phyloP scores from a whole-genome alignment of 2,329 filamentous ascomycete genomes.

The Elsinoe fawcettii region DNA sequence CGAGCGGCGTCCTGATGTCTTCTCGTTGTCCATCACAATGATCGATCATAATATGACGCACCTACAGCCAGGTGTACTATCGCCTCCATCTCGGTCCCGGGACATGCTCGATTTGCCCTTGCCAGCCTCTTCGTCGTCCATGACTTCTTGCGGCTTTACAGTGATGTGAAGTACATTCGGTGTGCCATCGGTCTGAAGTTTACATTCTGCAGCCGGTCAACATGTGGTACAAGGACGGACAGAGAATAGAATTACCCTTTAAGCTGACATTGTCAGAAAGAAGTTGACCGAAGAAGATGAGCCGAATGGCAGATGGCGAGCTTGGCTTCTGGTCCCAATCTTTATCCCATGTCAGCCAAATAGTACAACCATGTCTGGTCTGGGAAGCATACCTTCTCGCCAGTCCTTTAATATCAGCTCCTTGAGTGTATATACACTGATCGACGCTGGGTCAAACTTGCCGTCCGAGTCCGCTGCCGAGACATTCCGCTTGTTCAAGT shows the following conservation, averaged over 20 bases:
- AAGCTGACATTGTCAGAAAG: constrained; percentile 80
- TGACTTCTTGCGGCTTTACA: constrained; percentile 72
- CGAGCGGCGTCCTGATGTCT: not conserved
- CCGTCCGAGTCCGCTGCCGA: constrained; percentile 60
- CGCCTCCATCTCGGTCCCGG: constrained; percentile 45
- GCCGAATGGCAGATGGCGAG: constrained; percentile 77
- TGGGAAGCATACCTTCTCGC: constrained; percentile 54
- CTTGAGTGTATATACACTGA: constrained; percentile 90
- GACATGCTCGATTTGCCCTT: constrained; percentile 49
- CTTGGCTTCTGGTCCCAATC: constrained; percentile 83
- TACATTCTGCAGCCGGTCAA: constrained; percentile 54
- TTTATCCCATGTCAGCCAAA: constrained; percentile 21
- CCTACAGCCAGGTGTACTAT: constrained; percentile 53
- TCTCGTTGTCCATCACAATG: not conserved
- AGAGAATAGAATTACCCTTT: constrained; percentile 54
- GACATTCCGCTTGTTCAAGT: constrained; percentile 73
- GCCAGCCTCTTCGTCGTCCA: constrained; percentile 73
- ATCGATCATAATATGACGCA: constrained; percentile 54
- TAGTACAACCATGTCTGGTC: not conserved
- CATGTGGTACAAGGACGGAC: not conserved
- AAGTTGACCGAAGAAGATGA: constrained; percentile 88
- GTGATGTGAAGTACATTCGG: constrained; percentile 94
- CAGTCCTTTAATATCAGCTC: constrained; percentile 90
- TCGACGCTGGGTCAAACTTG: constrained; percentile 68
- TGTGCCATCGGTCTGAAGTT: constrained; percentile 58